Percentiles rank a stretch among this genome's conserved stretches.
Conservation (phyloP, 345 rosid genomes). For the Anacardium occidentale region DNA sequence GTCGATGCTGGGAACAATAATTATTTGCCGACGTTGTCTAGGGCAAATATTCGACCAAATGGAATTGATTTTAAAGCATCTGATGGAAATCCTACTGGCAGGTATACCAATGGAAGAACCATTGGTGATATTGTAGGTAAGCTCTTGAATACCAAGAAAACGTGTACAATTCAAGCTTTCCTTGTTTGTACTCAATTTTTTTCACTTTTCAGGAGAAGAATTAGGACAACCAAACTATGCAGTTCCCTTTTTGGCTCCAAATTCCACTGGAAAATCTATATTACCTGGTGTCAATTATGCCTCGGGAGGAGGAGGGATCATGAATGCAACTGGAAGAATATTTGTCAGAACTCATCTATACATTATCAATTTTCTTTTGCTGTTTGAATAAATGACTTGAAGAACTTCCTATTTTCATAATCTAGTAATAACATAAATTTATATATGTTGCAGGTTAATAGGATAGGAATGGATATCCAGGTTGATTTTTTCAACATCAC, state of each 20-base stretch:
- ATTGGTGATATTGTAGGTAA: constrained; percentile 80
- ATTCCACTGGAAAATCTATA: constrained; percentile 67
- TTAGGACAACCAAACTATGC: constrained; percentile 71
- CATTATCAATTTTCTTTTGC: background rate
- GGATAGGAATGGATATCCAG: constrained; percentile 86
- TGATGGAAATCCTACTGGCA: constrained; percentile 83
- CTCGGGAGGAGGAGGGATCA: constrained; percentile 90
- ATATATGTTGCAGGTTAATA: constrained; percentile 54
- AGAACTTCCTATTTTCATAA: no score
- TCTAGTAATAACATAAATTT: background rate
- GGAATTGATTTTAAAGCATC: constrained; percentile 78
- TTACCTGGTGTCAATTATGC: constrained; percentile 80
- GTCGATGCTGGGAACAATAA: constrained; percentile 94
- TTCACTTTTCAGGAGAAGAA: constrained; percentile 68
- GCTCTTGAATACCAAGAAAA: background rate
- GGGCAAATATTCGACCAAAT: constrained; percentile 77
- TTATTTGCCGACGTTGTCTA: constrained; percentile 69
- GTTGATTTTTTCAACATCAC: constrained; percentile 72
- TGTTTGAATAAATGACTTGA: background rate
- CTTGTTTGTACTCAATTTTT: background rate
- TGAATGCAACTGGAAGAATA: constrained; percentile 92
- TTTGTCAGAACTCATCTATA: constrained; percentile 42
- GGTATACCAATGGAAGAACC: constrained; percentile 87
- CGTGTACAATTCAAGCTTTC: background rate
- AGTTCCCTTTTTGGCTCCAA: constrained; percentile 70